phyloP scores from a whole-genome alignment of 495 filamentous ascomycete species.

The Hypoxylon cercidicola region DNA sequence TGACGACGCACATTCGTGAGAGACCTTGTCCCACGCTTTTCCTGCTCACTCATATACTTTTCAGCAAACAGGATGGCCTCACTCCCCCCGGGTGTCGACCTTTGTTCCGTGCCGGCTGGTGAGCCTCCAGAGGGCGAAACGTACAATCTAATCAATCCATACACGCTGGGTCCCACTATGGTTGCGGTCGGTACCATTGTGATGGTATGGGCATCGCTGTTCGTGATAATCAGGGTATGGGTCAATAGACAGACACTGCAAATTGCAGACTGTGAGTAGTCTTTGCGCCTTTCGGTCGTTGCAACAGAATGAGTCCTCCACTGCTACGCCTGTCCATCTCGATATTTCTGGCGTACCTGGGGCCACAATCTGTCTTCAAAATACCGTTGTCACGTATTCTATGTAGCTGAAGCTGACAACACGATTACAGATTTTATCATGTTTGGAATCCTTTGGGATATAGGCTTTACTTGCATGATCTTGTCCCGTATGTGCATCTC shows the following conservation, averaged over 20 bases:
- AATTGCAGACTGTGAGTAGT: slow-evolving; percentile 16
- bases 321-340: too few relatives aligned
- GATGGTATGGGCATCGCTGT: not conserved
- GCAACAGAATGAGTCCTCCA: too few relatives aligned
- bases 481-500: slow-evolving; percentile 3
- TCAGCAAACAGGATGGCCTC: slow-evolving; percentile 1
- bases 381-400: not conserved
- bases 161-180: slow-evolving; percentile 14
- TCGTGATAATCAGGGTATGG: slow-evolving; percentile 5
- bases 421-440: slow-evolving; percentile 20
- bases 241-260: slow-evolving; percentile 9
- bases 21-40: not conserved
- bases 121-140: slow-evolving; percentile 5
- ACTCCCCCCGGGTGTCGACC: not conserved
- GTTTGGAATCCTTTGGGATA: slow-evolving; percentile 34
- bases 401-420: not conserved
- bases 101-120: not conserved
- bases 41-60: not conserved
- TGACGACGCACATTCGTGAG: not conserved
- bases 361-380: too few relatives aligned
- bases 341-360: too few relatives aligned
- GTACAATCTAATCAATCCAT: slow-evolving; percentile 9
- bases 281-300: too few relatives aligned
- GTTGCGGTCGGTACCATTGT: slow-evolving; percentile 3
- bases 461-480: slow-evolving; percentile 24